Percentiles rank a stretch among this genome's conserved stretches.
phyloP scores from a whole-genome alignment of 306 rosid species.

The Alnus rubra region DNA sequence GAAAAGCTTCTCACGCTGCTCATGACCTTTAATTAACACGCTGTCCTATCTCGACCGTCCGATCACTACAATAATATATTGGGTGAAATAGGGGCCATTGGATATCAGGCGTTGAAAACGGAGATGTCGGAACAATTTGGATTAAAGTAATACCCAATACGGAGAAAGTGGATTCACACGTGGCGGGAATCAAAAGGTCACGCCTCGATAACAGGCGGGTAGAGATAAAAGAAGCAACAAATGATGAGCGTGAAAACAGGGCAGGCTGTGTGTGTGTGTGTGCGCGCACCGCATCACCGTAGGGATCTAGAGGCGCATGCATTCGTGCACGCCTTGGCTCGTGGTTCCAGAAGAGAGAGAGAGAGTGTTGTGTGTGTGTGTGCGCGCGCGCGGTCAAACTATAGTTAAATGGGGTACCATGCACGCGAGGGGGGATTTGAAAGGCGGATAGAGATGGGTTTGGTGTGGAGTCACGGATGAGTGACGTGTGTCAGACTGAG shows the following conservation, averaged over 20 bases:
- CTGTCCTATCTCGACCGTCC: slow-evolving; percentile 17
- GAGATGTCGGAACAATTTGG: not conserved
- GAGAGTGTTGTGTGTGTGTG: not conserved
- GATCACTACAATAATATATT: not conserved
- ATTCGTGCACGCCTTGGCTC: slow-evolving; percentile 54
- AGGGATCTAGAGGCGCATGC: slow-evolving; percentile 47
- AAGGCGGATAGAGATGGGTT: not conserved
- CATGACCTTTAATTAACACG: slow-evolving; percentile 35
- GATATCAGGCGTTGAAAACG: not conserved
- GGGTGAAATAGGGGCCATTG: not conserved
- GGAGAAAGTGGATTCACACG: slow-evolving; percentile 19
- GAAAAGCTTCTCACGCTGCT: slow-evolving; percentile 51
- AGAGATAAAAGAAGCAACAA: slow-evolving; percentile 1
- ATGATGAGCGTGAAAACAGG: slow-evolving; percentile 22
- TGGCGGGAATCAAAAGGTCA: slow-evolving; percentile 7
- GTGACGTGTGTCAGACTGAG: slow-evolving; percentile 14
- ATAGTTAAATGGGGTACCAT: slow-evolving; percentile 38
- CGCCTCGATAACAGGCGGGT: not conserved
- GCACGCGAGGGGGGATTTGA: slow-evolving; percentile 32
- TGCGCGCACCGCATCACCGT: slow-evolving; percentile 36
- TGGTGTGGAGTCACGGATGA: not conserved
- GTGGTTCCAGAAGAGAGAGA: slow-evolving; percentile 19
- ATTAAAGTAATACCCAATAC: not conserved
- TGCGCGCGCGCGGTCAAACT: slow-evolving; percentile 38
- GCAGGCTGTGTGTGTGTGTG: not conserved